Base-by-base conservation (phyloP, 371 early-diverging fungal genomes). In the Amoeboradix gromovi region DNA sequence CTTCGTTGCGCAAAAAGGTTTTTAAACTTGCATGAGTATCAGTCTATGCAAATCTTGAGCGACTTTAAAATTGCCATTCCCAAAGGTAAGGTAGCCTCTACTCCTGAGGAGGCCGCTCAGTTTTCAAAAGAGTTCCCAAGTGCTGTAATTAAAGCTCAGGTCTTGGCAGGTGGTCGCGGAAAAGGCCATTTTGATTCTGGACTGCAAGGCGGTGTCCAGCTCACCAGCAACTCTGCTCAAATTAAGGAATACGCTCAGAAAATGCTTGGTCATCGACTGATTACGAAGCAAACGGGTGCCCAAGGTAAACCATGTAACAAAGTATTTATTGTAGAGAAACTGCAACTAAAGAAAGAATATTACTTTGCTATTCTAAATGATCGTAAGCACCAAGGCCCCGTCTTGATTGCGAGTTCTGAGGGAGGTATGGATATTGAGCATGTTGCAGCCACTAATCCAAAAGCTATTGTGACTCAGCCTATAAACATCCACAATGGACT, bases 301-400 rank as follows among this genome's bases (percentile, higher is more conserved):
- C 87, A 78, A 30, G 97, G 97, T 69, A 91, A 92, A 79, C 81
- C 84, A 72, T 96, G 97, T 83, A 90, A 91, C 78, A 79, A 84
- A 80, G 87, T 90, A 70, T 96, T 87, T 77, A 84, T 96, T 72
- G 89, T 87, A 73, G 95, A 96, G 81, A 90, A 92, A 75, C 84
- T 90, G 76, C 90, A 89, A 74, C 87, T 91, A 74, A 89, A 91
- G 71, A 86, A 87, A 72, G 95, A 94, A 81, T 94, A 87, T 83
- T 94, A 96, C 84, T 94, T 96, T 82, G 94, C 97, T 68, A 90
- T 96, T 75, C 79, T 94, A 72, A 86, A 91, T 88, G 97, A 94
- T 80, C 91, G 97, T 74, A 78, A 79, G 29, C 31, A 29, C 12
- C 16, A 68, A 28, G 95, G 95, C 69, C 93, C 94, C 31, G 92